Percentiles rank a stretch among this genome's conserved stretches.
Conservation (phyloP, 306 rosid species). For the Heteromeles arbutifolia region DNA sequence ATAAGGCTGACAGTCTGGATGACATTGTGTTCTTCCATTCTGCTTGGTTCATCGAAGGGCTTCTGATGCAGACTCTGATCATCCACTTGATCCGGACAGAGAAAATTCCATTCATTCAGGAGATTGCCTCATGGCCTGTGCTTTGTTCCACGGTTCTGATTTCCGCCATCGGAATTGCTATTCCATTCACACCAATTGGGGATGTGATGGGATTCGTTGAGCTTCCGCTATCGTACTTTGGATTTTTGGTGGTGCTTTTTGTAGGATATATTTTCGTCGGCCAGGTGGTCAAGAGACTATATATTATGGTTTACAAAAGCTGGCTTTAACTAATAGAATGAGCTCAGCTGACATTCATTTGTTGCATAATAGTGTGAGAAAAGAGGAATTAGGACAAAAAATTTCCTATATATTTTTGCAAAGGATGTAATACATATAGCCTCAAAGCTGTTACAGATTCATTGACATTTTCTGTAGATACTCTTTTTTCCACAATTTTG, state of each 20-base stretch:
- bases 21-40: conserved; percentile 49
- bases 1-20: conserved; percentile 1
- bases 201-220: conserved; percentile 41
- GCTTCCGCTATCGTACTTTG: conserved; percentile 55
- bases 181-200: conserved; percentile 56
- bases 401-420: conserved; percentile 11
- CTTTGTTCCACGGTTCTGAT: conserved; percentile 56
- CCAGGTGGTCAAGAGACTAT: conserved; percentile 56
- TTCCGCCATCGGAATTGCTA: conserved; percentile 51
- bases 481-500: background rate
- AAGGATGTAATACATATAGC: background rate
- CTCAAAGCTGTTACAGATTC: conserved; percentile 3
- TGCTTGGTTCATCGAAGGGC: conserved; percentile 82
- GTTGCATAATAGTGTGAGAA: conserved; percentile 4
- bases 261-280: conserved; percentile 55
- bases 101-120: conserved; percentile 66
- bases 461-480: conserved; percentile 9
- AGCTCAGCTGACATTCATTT: background rate
- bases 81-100: conserved; percentile 69
- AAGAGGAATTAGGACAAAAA: background rate
- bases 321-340: conserved; percentile 45
- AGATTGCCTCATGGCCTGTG: conserved; percentile 79
- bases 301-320: conserved; percentile 51
- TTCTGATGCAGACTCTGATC: conserved; percentile 72
- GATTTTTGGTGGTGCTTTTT: conserved; percentile 47